Conservation (phyloP, 2,329 filamentous ascomycete species). For the Stachybotrys chlorohalonatus region DNA sequence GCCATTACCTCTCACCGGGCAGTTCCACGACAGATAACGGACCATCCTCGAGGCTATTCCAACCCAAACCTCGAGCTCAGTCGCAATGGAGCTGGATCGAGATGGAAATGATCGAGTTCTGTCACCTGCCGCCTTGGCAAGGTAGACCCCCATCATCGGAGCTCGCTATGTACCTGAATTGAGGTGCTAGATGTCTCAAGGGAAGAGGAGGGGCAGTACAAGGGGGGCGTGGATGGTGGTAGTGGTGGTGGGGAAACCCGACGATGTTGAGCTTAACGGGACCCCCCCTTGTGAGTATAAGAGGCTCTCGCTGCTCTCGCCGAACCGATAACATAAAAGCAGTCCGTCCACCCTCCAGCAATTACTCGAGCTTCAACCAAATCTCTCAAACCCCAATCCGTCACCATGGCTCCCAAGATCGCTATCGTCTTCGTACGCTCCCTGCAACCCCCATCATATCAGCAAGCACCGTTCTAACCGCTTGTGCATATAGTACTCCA, state of each 20-base stretch:
- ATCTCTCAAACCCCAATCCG: slow-evolving; percentile 1
- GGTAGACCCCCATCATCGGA: too few species aligned
- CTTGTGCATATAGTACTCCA: slow-evolving; percentile 61
- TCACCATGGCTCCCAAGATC: slow-evolving; percentile 78
- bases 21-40: too few species aligned
- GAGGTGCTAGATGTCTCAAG: not conserved
- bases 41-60: too few species aligned
- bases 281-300: not conserved
- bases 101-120: too few species aligned
- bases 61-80: too few species aligned
- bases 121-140: too few species aligned
- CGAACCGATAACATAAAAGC: too few species aligned
- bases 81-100: too few species aligned
- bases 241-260: not conserved
- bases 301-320: not conserved
- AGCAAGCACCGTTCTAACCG: slow-evolving; percentile 5
- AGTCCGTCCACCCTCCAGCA: too few species aligned
- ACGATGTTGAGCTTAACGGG: not conserved
- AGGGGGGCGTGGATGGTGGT: not conserved
- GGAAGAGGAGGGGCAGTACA: not conserved
- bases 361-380: slow-evolving; percentile 1
- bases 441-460: slow-evolving; percentile 3
- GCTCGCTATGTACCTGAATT: not conserved
- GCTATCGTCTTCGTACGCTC: slow-evolving; percentile 75
- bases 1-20: too few species aligned